These are phyloP conservation scores for Pythium dissotocum DNA, from an alignment of 352 stramenopile species.

Conservation along the genomic window DNA sequence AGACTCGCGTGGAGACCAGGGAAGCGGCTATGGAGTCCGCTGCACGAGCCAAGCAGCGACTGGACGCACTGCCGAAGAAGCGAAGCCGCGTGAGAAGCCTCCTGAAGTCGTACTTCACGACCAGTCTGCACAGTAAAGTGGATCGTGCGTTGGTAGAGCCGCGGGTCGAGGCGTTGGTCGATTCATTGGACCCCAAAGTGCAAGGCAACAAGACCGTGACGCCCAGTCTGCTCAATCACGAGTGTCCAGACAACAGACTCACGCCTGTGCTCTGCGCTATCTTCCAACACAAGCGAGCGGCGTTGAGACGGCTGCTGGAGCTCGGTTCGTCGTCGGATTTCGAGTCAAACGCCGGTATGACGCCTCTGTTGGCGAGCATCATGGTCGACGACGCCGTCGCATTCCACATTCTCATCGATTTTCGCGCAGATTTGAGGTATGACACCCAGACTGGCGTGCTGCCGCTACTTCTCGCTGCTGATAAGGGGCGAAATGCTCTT, in stretches of 20 bases:
- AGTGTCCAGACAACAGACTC: slow-evolving; percentile 53
- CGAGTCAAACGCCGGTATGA: slow-evolving; percentile 48
- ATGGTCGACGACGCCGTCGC: slow-evolving; percentile 51
- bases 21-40: slow-evolving; percentile 32
- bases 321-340: slow-evolving; percentile 44
- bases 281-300: slow-evolving; percentile 32
- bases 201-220: background rate
- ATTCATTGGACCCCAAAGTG: slow-evolving; percentile 36
- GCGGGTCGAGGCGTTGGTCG: slow-evolving; percentile 41
- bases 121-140: slow-evolving; percentile 41
- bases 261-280: slow-evolving; percentile 56
- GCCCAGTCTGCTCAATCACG: slow-evolving; percentile 38
- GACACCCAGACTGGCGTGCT: slow-evolving; percentile 41
- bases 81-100: slow-evolving; percentile 31
- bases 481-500: slow-evolving; percentile 46
- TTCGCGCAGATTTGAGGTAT: slow-evolving; percentile 35
- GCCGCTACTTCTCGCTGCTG: slow-evolving; percentile 43
- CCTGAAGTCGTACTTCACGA: slow-evolving; percentile 36
- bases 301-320: slow-evolving; percentile 51
- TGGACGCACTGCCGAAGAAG: slow-evolving; percentile 49
- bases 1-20: slow-evolving; percentile 37
- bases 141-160: slow-evolving; percentile 44
- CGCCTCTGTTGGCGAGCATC: slow-evolving; percentile 48
- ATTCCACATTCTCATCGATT: slow-evolving; percentile 49
- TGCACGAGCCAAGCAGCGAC: slow-evolving; percentile 32